Evolutionary conservation across 1,284 basidiomycete genomes (phyloP).

Genomic region (Papiliotrema nemorosa): DNA sequence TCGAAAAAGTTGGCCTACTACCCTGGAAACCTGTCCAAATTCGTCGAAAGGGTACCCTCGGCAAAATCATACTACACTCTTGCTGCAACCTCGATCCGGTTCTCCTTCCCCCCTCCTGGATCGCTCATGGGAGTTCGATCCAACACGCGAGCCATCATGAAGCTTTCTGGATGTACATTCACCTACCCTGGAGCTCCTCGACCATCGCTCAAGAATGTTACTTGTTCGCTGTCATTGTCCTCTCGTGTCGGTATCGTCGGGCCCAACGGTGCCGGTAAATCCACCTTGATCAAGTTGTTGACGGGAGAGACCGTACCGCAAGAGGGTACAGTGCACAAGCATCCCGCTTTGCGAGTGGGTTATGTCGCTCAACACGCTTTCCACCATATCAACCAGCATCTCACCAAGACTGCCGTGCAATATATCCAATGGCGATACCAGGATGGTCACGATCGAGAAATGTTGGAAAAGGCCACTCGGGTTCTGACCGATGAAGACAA

Average conservation of each 20-base stretch:
- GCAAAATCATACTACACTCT: slow-evolving; percentile 98
- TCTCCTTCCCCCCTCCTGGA: slow-evolving; percentile 93
- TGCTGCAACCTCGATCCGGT: slow-evolving; percentile 81
- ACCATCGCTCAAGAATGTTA: slow-evolving; percentile 84
- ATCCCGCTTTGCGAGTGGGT: slow-evolving; percentile 90
- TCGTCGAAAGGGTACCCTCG: slow-evolving; percentile 87
- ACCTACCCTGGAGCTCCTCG: slow-evolving; percentile 84
- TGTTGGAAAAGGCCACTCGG: slow-evolving; percentile 89
- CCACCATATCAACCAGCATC: slow-evolving; percentile 88
- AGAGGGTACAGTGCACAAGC: slow-evolving; percentile 91
- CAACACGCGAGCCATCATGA: slow-evolving; percentile 93
- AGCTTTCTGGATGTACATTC: slow-evolving; percentile 87
- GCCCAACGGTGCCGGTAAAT: slow-evolving; percentile 92
- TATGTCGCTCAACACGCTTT: slow-evolving; percentile 98
- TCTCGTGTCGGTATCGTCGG: slow-evolving; percentile 85
- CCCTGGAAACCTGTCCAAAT: slow-evolving; percentile 86
- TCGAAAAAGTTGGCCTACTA: slow-evolving; percentile 96
- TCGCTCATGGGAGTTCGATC: slow-evolving; percentile 96
- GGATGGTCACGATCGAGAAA: slow-evolving; percentile 94
- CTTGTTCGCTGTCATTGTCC: slow-evolving; percentile 87
- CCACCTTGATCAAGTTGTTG: slow-evolving; percentile 93
- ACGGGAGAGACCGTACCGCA: slow-evolving; percentile 95
- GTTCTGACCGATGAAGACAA: slow-evolving; percentile 85
- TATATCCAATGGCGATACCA: slow-evolving; percentile 99
- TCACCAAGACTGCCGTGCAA: slow-evolving; percentile 91